These are phyloP conservation scores for Multifurca ochricompacta DNA, from an alignment of 768 basidiomycete genomes.

Conservation along the genomic window DNA sequence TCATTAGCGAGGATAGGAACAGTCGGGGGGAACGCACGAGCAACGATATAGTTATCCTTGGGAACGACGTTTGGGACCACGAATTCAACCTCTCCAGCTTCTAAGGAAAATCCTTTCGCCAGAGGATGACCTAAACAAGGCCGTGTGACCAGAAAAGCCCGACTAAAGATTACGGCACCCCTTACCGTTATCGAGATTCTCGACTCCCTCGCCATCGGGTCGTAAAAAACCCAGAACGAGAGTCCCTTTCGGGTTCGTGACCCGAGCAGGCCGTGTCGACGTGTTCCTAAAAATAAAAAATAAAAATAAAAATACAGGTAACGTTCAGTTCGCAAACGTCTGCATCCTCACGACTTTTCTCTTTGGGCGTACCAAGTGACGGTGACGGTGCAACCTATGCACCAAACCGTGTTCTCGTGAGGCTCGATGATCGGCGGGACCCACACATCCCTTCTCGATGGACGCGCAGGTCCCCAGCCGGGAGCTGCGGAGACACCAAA, in stretches of 20 bases:
- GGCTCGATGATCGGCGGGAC: conserved; percentile 45
- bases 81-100: conserved; percentile 40
- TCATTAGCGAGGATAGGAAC: background rate
- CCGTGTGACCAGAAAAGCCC: background rate
- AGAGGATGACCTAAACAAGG: conserved; percentile 44
- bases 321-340: background rate
- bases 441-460: conserved; percentile 31
- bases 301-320: background rate
- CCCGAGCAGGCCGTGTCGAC: conserved; percentile 21
- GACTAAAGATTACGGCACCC: conserved; percentile 21
- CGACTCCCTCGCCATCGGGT: conserved; percentile 32
- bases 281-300: conserved; percentile 38
- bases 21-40: conserved; percentile 39
- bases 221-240: conserved; percentile 45
- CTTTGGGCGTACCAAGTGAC: conserved; percentile 43
- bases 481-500: background rate
- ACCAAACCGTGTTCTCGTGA: conserved; percentile 41
- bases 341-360: too few relatives aligned
- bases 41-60: conserved; percentile 49
- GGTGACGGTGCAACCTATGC: conserved; percentile 36
- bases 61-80: conserved; percentile 43
- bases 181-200: conserved; percentile 49
- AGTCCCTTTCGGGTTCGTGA: conserved; percentile 40
- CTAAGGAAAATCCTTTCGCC: conserved; percentile 46
- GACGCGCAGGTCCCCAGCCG: background rate